phyloP scores from a whole-genome alignment of 2,329 filamentous ascomycete genomes.

The Lasiodiplodia theobromae region DNA sequence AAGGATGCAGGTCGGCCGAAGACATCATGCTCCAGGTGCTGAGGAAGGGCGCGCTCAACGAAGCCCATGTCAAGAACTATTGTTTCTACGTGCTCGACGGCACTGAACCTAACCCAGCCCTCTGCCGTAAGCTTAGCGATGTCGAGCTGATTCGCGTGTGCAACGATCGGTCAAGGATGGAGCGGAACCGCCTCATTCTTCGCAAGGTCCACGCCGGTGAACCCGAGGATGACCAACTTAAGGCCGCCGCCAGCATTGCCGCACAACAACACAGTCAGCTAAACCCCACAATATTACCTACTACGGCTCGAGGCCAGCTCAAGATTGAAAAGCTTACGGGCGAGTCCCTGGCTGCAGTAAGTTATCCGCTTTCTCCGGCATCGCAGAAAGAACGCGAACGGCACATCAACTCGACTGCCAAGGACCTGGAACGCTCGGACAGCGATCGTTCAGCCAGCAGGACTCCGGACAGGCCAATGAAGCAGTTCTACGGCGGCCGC shows the following conservation, averaged over 20 bases:
- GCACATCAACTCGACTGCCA: slow-evolving; percentile 62
- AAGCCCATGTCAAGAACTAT: slow-evolving; percentile 92
- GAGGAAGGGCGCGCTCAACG: slow-evolving; percentile 84
- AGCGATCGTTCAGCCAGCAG: slow-evolving; percentile 42
- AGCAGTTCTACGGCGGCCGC: slow-evolving; percentile 87
- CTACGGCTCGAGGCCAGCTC: slow-evolving; percentile 79
- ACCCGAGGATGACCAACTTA: slow-evolving; percentile 84
- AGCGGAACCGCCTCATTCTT: slow-evolving; percentile 89
- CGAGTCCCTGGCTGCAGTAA: slow-evolving; percentile 83
- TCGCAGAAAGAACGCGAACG: slow-evolving; percentile 71
- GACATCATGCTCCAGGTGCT: slow-evolving; percentile 91
- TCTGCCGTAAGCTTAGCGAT: slow-evolving; percentile 84
- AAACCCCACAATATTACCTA: slow-evolving; percentile 60
- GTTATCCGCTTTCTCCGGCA: slow-evolving; percentile 85
- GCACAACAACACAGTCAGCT: slow-evolving; percentile 77
- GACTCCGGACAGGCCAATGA: slow-evolving; percentile 62
- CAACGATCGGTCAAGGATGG: slow-evolving; percentile 81
- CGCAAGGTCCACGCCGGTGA: slow-evolving; percentile 92
- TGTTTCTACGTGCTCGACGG: slow-evolving; percentile 95
- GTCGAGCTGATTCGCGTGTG: slow-evolving; percentile 90
- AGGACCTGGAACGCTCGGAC: slow-evolving; percentile 56
- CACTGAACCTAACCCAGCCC: slow-evolving; percentile 78
- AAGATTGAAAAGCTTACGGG: slow-evolving; percentile 91
- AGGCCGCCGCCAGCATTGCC: slow-evolving; percentile 86
- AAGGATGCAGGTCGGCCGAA: slow-evolving; percentile 88